Evolutionary conservation across 805 yeast genomes (phyloP).

Genomic region (Diddensiella caesifluorescens): DNA sequence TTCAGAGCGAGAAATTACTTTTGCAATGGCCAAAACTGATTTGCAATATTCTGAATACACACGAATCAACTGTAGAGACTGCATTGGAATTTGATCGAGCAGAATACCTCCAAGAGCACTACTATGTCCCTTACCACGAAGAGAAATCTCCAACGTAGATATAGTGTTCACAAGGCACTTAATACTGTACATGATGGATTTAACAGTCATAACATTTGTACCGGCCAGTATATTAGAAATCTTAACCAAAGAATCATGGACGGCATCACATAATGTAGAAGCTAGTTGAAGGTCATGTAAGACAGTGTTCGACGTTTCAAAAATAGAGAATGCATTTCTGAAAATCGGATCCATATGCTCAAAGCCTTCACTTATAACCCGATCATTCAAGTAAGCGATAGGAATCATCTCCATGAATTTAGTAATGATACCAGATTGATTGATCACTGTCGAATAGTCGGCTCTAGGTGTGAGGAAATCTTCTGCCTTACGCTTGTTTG

Average conservation of each 20-base stretch:
- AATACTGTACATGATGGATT: not conserved
- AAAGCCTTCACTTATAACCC: not conserved
- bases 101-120: conserved; percentile 39
- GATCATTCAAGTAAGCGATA: too few relatives aligned
- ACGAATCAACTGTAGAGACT: conserved; percentile 54
- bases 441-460: too few relatives aligned
- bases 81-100: conserved; percentile 56
- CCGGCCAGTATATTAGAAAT: too few relatives aligned
- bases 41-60: conserved; percentile 37
- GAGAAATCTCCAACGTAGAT: conserved; percentile 58
- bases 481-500: conserved; percentile 35
- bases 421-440: too few relatives aligned
- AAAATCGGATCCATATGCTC: not conserved
- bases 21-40: not conserved
- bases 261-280: too few relatives aligned
- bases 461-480: conserved; percentile 6
- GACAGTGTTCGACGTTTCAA: too few relatives aligned
- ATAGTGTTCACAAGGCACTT: conserved; percentile 46
- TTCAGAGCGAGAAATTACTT: not conserved
- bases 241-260: too few relatives aligned
- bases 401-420: too few relatives aligned
- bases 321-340: too few relatives aligned
- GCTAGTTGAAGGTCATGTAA: too few relatives aligned
- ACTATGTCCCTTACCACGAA: conserved; percentile 44
- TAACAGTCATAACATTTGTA: too few relatives aligned